Base-by-base conservation (phyloP, 1,284 basidiomycete species). In the Microbotryum scabiosae region DNA sequence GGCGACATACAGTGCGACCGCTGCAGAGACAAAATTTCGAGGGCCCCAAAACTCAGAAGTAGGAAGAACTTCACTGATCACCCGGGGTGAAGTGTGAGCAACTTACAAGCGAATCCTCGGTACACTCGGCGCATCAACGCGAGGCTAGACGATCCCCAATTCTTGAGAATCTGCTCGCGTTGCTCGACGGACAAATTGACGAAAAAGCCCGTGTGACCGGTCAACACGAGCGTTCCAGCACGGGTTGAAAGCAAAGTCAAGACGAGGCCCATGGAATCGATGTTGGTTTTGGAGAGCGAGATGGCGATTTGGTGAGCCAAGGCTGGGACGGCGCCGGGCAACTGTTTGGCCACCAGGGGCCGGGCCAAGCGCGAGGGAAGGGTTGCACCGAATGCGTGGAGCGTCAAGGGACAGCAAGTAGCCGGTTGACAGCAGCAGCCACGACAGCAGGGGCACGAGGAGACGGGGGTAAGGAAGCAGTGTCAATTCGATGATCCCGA, bases 221-320 rank as follows among this genome's bases (percentile, higher is more conserved):
- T 50, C 1, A 67, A 50, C 14, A 67, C 32, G 10, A 67, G 56
- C 3, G 65, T 64, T 25, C 65, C 65, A 12, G 65, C 50, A 4
- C 63, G 54, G 4, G 65, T 67, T 9, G 58, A 58, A 25, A 67
- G 56, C 23, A 67, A 54, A 3, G 57, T 50, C 26, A 67, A 52
- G 16, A 54, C 52, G 12, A 56, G 36, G 36, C 12, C 47, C 46
- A 65, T 58, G 21, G 51, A 49, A n/a, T 60, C 53, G 58, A 67
- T 47, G 54, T 64, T 67, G 28, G 55, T 51, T 18, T 41, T 54
- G 20, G 62, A 64, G 23, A 67, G 56, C 10, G 63, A 55, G 4
- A 25, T 20, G 8, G 23, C 26, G 53, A 64, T 58, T 32, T 64
- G 65, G 9, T 57, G 8, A n/a, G 57, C 52, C n/a, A 67, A 57